Percentiles rank a stretch among this genome's conserved stretches.
Evolutionary conservation across 179 eudicot genomes (phyloP).

Genomic region (Corrigiola litoralis): DNA sequence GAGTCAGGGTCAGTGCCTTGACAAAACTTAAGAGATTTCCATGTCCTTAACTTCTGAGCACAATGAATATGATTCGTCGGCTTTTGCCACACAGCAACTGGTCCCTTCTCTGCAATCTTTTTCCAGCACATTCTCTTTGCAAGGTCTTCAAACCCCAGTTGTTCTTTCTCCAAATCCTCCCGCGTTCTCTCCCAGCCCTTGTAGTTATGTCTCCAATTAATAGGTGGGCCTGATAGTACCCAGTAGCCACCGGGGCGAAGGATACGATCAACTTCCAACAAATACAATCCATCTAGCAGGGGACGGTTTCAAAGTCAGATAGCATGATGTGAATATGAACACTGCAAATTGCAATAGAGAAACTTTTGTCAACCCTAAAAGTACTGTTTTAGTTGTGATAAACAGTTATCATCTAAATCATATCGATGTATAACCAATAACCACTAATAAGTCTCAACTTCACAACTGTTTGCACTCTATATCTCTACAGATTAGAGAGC

Average conservation of each 20-base stretch:
- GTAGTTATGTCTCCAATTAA: slow-evolving; percentile 45
- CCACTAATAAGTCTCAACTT: no score
- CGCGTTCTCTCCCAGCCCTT: slow-evolving; percentile 49
- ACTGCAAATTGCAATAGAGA: background rate
- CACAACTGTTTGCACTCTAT: no score
- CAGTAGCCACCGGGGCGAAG: slow-evolving; percentile 83
- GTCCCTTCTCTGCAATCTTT: slow-evolving; percentile 42
- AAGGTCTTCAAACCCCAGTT: slow-evolving; percentile 47
- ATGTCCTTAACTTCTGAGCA: slow-evolving; percentile 29
- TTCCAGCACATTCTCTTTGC: slow-evolving; percentile 59
- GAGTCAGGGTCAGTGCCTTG: slow-evolving; percentile 37
- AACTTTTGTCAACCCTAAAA: background rate
- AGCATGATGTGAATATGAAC: background rate
- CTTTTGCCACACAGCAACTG: slow-evolving; percentile 61
- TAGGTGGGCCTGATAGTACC: slow-evolving; percentile 81
- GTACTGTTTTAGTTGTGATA: background rate
- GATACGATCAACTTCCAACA: slow-evolving; percentile 71
- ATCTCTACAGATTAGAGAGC: no score
- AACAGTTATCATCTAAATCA: background rate
- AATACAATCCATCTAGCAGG: slow-evolving; percentile 56
- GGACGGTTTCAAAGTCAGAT: slow-evolving; percentile 18
- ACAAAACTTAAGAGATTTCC: slow-evolving; percentile 41
- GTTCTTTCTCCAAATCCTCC: slow-evolving; percentile 46
- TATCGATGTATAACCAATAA: no score
- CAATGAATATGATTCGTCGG: slow-evolving; percentile 63